Evolutionary conservation across 2,329 filamentous ascomycete species (phyloP).

Genomic region (Sporothrix pseudoabietina): DNA sequence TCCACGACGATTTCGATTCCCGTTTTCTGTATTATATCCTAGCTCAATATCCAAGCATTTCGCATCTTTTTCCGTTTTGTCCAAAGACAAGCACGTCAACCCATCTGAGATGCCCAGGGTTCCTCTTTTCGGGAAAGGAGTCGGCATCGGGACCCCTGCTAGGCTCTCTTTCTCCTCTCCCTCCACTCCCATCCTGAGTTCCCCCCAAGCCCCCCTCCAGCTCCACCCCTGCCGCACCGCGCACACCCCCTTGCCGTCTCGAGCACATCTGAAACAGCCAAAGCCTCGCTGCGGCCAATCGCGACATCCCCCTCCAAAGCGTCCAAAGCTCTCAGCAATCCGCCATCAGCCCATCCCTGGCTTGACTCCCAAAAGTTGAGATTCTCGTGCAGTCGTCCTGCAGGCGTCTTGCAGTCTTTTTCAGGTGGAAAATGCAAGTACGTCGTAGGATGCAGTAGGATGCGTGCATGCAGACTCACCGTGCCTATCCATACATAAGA

Average conservation of each 20-base stretch:
- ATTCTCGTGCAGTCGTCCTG: not conserved
- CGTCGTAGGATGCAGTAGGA: not conserved
- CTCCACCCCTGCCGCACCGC: constrained; percentile 14
- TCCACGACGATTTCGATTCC: not conserved
- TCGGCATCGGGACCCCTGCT: constrained; percentile 16
- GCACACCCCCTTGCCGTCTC: constrained; percentile 23
- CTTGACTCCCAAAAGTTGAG: constrained; percentile 3
- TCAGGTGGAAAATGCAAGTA: not conserved
- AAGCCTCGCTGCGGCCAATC: constrained; percentile 18
- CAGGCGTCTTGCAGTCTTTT: not conserved
- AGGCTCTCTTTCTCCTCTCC: not conserved
- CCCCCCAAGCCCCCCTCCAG: not conserved
- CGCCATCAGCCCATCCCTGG: constrained; percentile 13
- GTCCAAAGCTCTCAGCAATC: not conserved
- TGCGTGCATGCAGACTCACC: not conserved
- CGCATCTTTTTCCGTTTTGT: not conserved
- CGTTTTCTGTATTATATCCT: constrained; percentile 3
- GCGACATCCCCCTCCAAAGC: not conserved
- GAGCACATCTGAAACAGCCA: constrained; percentile 27
- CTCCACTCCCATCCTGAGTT: not conserved
- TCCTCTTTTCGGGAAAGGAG: constrained; percentile 2
- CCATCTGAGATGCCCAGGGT: constrained; percentile 16
- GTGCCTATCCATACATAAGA: not conserved
- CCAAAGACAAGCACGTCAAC: not conserved
- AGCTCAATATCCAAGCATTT: not conserved